Evolutionary conservation across 352 stramenopile species (phyloP).

Genomic region (Pythium sukuiense): DNA sequence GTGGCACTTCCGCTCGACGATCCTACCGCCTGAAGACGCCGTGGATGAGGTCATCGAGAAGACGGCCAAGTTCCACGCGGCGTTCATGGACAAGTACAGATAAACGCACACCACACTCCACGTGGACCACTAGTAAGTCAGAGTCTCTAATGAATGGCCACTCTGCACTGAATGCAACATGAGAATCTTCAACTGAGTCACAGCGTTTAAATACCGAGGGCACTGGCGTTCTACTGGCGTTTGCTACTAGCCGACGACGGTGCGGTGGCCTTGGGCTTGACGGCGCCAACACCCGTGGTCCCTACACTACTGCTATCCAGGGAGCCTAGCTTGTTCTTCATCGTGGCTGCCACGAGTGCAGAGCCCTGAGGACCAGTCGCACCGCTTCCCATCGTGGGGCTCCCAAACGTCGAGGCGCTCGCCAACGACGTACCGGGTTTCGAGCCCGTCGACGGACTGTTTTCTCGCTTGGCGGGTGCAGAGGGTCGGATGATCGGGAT

Average conservation of each 20-base stretch:
- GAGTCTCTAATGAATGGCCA: background rate
- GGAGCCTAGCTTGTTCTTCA: slow-evolving; percentile 40
- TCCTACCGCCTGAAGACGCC: slow-evolving; percentile 96
- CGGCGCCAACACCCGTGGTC: slow-evolving; percentile 6
- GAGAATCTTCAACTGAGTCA: slow-evolving; percentile 8
- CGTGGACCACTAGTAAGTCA: background rate
- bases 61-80: slow-evolving; percentile 94
- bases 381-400: slow-evolving; percentile 8
- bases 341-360: slow-evolving; percentile 28
- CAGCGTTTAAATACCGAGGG: slow-evolving; percentile 14
- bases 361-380: slow-evolving; percentile 24
- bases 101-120: slow-evolving; percentile 31
- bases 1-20: slow-evolving; percentile 98
- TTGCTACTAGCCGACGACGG: slow-evolving; percentile 31
- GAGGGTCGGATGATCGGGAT: slow-evolving; percentile 75
- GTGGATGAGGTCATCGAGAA: slow-evolving; percentile 95
- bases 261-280: slow-evolving; percentile 38
- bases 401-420: background rate
- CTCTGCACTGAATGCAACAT: background rate
- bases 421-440: slow-evolving; percentile 36
- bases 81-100: slow-evolving; percentile 96
- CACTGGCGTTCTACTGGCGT: slow-evolving; percentile 18
- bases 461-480: slow-evolving; percentile 67
- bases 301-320: slow-evolving; percentile 33
- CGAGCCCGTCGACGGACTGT: slow-evolving; percentile 49